Evolutionary conservation across 805 yeast genomes (phyloP).

Genomic region (Torulaspora franciscae): DNA sequence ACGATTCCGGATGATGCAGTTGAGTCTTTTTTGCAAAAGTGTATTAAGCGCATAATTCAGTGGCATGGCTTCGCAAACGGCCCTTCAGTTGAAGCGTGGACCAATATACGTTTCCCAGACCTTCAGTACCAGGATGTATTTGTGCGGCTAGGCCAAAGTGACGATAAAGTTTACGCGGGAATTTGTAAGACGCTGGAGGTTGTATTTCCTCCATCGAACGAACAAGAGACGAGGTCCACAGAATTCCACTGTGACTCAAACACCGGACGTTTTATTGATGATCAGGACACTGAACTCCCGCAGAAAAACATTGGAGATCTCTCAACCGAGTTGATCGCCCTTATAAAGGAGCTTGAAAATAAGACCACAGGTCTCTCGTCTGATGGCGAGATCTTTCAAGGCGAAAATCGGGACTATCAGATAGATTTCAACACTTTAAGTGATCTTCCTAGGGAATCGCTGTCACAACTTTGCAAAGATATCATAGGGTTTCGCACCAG

Average conservation of each 20-base stretch:
- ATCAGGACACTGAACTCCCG: conserved; percentile 3
- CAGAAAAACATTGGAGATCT: conserved; percentile 2
- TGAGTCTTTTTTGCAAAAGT: conserved; percentile 13
- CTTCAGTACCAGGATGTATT: conserved; percentile 20
- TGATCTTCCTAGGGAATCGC: conserved; percentile 28
- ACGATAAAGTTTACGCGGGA: conserved; percentile 3
- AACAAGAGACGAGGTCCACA: conserved; percentile 1
- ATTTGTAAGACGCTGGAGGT: conserved; percentile 5
- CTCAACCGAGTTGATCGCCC: background rate
- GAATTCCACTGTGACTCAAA: conserved; percentile 21
- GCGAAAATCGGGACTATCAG: conserved; percentile 19
- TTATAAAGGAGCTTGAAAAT: background rate
- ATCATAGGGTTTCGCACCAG: conserved; percentile 53
- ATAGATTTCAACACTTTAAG: conserved; percentile 30
- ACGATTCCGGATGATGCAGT: conserved; percentile 10
- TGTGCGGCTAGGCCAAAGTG: conserved; percentile 13
- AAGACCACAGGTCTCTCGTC: background rate
- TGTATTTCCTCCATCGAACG: conserved; percentile 1
- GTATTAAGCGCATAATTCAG: conserved; percentile 2
- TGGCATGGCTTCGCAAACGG: conserved; percentile 3
- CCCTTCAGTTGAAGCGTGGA: conserved; percentile 15
- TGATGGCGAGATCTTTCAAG: conserved; percentile 3
- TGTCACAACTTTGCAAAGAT: conserved; percentile 38
- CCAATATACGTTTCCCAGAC: conserved; percentile 12
- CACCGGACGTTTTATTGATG: conserved; percentile 18